These are phyloP conservation scores for Vigna mungo DNA, from an alignment of 306 rosid species.

Conservation along the genomic window DNA sequence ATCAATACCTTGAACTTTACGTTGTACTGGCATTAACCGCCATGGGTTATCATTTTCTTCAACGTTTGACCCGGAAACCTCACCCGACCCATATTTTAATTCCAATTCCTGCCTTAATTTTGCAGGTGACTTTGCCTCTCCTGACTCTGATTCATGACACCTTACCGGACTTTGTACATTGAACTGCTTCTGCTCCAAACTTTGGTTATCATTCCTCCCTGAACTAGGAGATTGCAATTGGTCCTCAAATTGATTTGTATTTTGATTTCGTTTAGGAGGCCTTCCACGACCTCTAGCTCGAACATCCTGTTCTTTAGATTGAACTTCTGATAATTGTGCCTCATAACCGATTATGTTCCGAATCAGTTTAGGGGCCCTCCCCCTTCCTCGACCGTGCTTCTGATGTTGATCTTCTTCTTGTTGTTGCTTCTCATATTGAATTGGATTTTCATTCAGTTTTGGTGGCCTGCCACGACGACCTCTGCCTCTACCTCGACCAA, in stretches of 20 bases:
- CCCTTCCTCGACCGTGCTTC: neutral
- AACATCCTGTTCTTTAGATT: neutral
- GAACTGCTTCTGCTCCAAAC: slow-evolving; percentile 8
- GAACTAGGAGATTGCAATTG: slow-evolving; percentile 3
- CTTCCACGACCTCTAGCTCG: neutral
- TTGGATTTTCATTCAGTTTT: neutral
- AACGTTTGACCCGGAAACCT: slow-evolving; percentile 24
- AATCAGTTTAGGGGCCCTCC: slow-evolving; percentile 11
- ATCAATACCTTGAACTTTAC: slow-evolving; percentile 27
- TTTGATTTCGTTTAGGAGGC: neutral
- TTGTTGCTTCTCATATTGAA: neutral
- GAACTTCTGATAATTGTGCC: neutral
- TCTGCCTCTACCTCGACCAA: neutral
- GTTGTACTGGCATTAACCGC: neutral
- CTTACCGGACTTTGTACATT: neutral
- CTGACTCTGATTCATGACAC: neutral
- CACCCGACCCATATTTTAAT: neutral
- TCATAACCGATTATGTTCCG: neutral
- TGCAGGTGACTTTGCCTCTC: slow-evolving; percentile 6
- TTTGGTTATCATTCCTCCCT: slow-evolving; percentile 10
- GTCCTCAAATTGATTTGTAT: neutral
- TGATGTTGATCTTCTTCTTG: neutral
- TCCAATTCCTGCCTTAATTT: neutral
- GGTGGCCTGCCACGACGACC: neutral
- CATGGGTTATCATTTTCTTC: slow-evolving; percentile 5